Percentiles rank a stretch among this genome's conserved stretches.
phyloP scores from a whole-genome alignment of 1,284 basidiomycete genomes.

The Wallemia ichthyophaga region DNA sequence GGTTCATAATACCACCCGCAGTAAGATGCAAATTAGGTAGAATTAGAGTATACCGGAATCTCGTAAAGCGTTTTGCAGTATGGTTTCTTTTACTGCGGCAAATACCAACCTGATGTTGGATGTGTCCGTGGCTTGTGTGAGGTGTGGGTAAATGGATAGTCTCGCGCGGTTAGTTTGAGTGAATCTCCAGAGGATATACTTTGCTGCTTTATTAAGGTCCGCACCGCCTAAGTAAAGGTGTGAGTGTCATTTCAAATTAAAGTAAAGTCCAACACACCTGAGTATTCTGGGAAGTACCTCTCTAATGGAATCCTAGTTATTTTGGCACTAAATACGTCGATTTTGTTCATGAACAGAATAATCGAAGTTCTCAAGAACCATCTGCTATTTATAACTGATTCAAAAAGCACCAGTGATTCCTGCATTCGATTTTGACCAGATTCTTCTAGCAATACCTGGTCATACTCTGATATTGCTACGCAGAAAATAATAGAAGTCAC shows the following conservation, averaged over 20 bases:
- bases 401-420: slow-evolving; percentile 74
- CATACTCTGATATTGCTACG: slow-evolving; percentile 74
- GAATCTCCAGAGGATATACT: slow-evolving; percentile 90
- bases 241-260: background rate
- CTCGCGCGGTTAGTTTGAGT: slow-evolving; percentile 76
- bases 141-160: slow-evolving; percentile 63
- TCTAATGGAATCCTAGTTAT: slow-evolving; percentile 60
- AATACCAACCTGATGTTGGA: slow-evolving; percentile 57
- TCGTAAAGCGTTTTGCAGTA: slow-evolving; percentile 57
- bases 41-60: slow-evolving; percentile 40
- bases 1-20: background rate
- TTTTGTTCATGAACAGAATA: slow-evolving; percentile 66
- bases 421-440: slow-evolving; percentile 67
- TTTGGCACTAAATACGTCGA: slow-evolving; percentile 82
- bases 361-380: slow-evolving; percentile 62
- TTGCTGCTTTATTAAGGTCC: slow-evolving; percentile 91
- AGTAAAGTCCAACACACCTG: slow-evolving; percentile 15
- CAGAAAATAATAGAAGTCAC: slow-evolving; percentile 84
- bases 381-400: slow-evolving; percentile 83
- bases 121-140: slow-evolving; percentile 29
- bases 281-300: slow-evolving; percentile 78
- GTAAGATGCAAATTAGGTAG: background rate
- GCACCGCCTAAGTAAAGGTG: slow-evolving; percentile 27
- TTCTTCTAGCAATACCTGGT: slow-evolving; percentile 56
- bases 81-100: slow-evolving; percentile 92